Base-by-base conservation (phyloP, 2,329 filamentous ascomycete genomes). In the Aspergillus transmontanensis region DNA sequence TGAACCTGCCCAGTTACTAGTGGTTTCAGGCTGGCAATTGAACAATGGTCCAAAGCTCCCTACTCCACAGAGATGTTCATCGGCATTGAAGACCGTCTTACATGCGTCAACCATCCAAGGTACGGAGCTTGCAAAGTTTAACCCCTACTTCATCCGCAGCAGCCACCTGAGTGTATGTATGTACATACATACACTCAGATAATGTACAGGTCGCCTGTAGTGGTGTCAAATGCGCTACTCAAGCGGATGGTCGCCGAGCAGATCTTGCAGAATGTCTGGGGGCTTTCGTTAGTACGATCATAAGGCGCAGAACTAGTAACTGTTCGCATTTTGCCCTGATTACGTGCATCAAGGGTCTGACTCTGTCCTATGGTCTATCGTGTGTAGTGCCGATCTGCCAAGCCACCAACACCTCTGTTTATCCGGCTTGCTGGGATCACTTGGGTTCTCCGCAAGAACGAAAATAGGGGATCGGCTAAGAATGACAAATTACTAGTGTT, bases 401-500 rank as follows among this genome's bases (percentile, higher is more conserved):
- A 55, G 51, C n/a, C 51, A 39, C 51, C 6, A 19, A 53, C 34
- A 16, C 34, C 48, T 50, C 46, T 41, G 19, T 26, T 23, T 59
- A 53, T 21, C 58, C 58, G n/a, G 28, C 39, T 59, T 41, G 58
- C 48, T 41, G 58, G 57, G 57, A 28, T 59, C 28, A 26, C 4
- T 30, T 36, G 36, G 36, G 32, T 39, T 54, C 34, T 41, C 58
- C 34, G n/a, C 45, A 58, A 6, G 43, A 26, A 28, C 57, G 26
- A 54, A 59, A 59, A 59, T 54, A 59, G 48, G 48, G 23, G 48
- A 59, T 59, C 32, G 26, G 32, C 58, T 28, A 39, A 28, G 23
- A 32, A 30, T 59, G 58, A 59, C 58, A 59, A 59, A 59, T 59
- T n/a, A 46, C 19, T 41, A 26, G 45, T 41, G 48, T 59, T 59